Percentiles rank a stretch among this genome's conserved stretches.
Conservation (phyloP, 495 filamentous ascomycete species). For the Opeltia flavorubescens region DNA sequence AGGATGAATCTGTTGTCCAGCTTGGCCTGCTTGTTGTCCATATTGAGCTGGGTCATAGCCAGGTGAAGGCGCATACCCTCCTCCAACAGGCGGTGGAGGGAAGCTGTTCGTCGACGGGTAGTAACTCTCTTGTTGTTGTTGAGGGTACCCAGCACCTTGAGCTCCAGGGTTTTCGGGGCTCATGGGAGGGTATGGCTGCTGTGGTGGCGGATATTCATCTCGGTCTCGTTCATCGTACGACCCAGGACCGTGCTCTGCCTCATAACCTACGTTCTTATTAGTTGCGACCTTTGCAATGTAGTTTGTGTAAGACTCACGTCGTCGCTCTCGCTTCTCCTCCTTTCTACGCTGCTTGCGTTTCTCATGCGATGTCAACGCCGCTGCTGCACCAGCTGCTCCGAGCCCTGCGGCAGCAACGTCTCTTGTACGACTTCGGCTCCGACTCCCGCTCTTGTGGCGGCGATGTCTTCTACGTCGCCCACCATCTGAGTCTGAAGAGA, state of each 20-base stretch:
- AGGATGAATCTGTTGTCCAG: constrained; percentile 22
- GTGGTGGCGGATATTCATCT: constrained; percentile 21
- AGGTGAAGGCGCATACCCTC: constrained; percentile 18
- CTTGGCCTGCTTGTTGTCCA: constrained; percentile 30
- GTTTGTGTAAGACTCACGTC: constrained; percentile 10
- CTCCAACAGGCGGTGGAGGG: constrained; percentile 28
- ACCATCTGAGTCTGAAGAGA: constrained; percentile 30
- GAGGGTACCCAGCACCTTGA: constrained; percentile 15
- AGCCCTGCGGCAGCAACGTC: constrained; percentile 55
- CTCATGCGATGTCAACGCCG: constrained; percentile 56
- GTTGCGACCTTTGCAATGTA: constrained; percentile 1
- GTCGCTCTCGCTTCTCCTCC: constrained; percentile 24
- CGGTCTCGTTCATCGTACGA: constrained; percentile 13
- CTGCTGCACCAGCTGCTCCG: constrained; percentile 57
- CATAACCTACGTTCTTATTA: constrained; percentile 21
- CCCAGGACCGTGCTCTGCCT: constrained; percentile 16
- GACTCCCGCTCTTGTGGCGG: constrained; percentile 35
- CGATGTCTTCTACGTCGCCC: constrained; percentile 25
- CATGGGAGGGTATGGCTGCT: constrained; percentile 30
- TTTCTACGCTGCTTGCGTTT: constrained; percentile 52
- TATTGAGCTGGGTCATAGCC: constrained; percentile 32
- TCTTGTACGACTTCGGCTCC: constrained; percentile 46
- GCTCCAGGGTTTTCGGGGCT: constrained; percentile 14
- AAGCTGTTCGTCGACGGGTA: constrained; percentile 28
- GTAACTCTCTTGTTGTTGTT: constrained; percentile 8